Base-by-base conservation (phyloP, 257 asterid genomes). In the Nemophila menziesii region DNA sequence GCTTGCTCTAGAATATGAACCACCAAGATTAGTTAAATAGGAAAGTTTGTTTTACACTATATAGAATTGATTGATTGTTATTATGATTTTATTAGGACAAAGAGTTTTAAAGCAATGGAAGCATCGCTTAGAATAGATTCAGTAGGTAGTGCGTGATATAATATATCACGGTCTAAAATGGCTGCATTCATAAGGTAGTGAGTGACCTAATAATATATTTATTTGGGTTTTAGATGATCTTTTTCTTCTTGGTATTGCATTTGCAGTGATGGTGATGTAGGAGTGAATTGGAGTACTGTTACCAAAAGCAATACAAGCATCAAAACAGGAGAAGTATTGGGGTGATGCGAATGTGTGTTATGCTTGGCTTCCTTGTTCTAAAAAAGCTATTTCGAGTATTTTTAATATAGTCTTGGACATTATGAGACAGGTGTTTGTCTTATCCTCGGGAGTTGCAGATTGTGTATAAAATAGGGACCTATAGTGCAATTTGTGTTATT, bases 111-210 rank as follows among this genome's bases (percentile, higher is more conserved):
- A 66, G 51, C 93, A 3, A 74, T 85, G 20, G 96, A 90, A 68
- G 82, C 94, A 61, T 85, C 98, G 22, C 67, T 77, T 34, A 73
- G 98, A 61, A 85, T 85, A 26, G 96, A 90, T 49, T 72, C 98
- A 9, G 58, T 90, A 66, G 92, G 92, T 47, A 81, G 96, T 74
- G 96, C 98, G 1, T 94, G 98, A 39, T 90, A 64, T 72, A 90
- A 81, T 68, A 80, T 90, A 41, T 90, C 98, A 42, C 78, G 96
- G 52, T 76, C 98, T 39, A 90, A 90, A 75, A 78, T 90, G 96
- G 93, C 82, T 48, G 56, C 64, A 57, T 63, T 78, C 65, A 72
- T 89, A 62, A 78, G 97, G 97, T 89, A 60, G n/a, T n/a, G n/a
- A n/a, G n/a, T n/a, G n/a, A n/a, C n/a, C n/a, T n/a, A n/a, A n/a